These are phyloP conservation scores for Colletotrichum brevisporum DNA, from an alignment of 2,329 filamentous ascomycete species.

Conservation along the genomic window DNA sequence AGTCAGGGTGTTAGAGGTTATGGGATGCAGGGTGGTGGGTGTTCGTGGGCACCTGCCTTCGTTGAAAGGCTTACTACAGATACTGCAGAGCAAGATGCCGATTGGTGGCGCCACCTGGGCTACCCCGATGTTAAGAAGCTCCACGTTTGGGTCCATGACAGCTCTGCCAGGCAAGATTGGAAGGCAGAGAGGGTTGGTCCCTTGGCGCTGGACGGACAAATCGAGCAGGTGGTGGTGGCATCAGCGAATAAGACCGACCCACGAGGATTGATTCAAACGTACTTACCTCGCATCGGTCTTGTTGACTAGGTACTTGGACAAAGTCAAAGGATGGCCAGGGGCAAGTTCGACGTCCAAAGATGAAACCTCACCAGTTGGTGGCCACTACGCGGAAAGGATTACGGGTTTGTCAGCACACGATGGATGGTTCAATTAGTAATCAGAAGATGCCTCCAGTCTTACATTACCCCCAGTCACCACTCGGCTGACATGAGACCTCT, in stretches of 20 bases:
- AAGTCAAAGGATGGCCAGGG: no score
- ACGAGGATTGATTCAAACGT: no score
- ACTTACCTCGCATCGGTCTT: no score
- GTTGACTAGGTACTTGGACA: no score
- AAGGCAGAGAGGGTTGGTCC: no score
- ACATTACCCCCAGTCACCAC: background rate
- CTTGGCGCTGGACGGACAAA: no score
- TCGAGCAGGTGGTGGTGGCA: no score
- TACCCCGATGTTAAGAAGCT: background rate
- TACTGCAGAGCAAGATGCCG: conserved; percentile 16
- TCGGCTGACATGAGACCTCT: background rate
- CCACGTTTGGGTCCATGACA: background rate
- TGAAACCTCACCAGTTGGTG: background rate
- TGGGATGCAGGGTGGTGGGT: background rate
- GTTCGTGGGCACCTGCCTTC: conserved; percentile 6
- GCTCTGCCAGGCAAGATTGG: no score
- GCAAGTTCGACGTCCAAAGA: background rate
- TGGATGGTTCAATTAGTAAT: no score
- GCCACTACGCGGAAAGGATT: background rate
- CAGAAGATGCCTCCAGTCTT: no score
- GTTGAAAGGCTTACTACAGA: conserved; percentile 35
- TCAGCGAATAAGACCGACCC: no score
- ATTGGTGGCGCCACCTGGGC: background rate
- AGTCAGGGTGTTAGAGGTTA: background rate
- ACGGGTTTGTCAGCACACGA: background rate